These are phyloP conservation scores for Pseudozyma tsukubaensis DNA, from an alignment of 1,284 basidiomycete genomes.

Conservation along the genomic window DNA sequence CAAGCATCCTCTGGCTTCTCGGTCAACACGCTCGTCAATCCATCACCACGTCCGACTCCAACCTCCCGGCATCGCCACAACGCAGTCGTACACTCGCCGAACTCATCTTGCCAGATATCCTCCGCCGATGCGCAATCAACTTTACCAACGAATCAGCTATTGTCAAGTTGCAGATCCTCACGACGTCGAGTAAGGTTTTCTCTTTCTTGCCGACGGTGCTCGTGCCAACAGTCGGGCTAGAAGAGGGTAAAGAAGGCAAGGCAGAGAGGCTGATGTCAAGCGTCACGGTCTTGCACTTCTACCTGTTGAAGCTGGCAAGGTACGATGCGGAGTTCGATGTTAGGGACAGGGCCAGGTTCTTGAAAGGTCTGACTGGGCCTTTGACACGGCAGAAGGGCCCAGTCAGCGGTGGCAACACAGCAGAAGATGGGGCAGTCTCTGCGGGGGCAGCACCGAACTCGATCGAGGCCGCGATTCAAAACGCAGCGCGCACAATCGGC, in stretches of 20 bases:
- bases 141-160: slow-evolving; percentile 54
- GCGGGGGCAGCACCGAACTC: slow-evolving; percentile 7
- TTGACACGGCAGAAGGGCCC: slow-evolving; percentile 9
- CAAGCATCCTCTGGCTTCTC: slow-evolving; percentile 62
- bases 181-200: slow-evolving; percentile 58
- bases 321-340: slow-evolving; percentile 61
- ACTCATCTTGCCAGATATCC: slow-evolving; percentile 58
- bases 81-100: slow-evolving; percentile 51
- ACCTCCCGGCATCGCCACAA: background rate
- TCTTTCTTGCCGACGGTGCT: slow-evolving; percentile 39
- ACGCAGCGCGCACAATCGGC: slow-evolving; percentile 20
- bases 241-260: slow-evolving; percentile 18
- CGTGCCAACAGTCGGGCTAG: slow-evolving; percentile 2
- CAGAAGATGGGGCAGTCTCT: background rate
- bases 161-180: slow-evolving; percentile 59
- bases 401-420: background rate
- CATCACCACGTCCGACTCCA: slow-evolving; percentile 14
- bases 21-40: slow-evolving; percentile 57
- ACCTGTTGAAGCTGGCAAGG: slow-evolving; percentile 57
- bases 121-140: slow-evolving; percentile 61
- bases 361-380: slow-evolving; percentile 53
- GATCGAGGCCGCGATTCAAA: slow-evolving; percentile 22
- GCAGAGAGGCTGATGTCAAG: slow-evolving; percentile 21
- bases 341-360: slow-evolving; percentile 61
- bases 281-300: slow-evolving; percentile 46